Evolutionary conservation across 371 early-diverging fungal genomes (phyloP).

Genomic region (Coemansia linderi): DNA sequence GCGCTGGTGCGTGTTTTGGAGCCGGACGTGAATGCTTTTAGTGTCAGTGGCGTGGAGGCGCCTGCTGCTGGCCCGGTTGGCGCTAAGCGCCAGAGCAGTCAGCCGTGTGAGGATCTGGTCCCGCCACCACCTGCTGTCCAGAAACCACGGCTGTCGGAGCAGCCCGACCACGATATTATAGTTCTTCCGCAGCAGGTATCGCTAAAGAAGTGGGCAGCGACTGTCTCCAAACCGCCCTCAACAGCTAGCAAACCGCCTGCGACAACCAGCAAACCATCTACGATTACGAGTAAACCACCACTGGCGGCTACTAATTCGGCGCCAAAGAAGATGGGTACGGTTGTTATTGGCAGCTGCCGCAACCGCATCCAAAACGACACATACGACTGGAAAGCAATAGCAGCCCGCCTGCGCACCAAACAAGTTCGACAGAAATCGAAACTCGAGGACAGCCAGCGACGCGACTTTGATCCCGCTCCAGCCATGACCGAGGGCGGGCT

Average conservation of each 20-base stretch:
- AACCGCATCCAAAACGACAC: conserved; percentile 33
- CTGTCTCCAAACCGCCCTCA: neutral
- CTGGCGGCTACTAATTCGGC: neutral
- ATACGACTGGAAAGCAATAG: conserved; percentile 18
- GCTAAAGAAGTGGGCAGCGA: neutral
- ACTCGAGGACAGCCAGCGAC: conserved; percentile 32
- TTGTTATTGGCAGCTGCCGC: conserved; percentile 33
- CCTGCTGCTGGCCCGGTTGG: neutral
- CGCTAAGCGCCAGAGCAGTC: neutral
- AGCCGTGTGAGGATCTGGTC: neutral
- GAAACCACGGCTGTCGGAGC: neutral
- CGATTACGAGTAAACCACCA: neutral
- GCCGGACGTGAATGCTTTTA: conserved; percentile 25
- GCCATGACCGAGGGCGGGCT: conserved; percentile 22
- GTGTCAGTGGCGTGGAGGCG: conserved; percentile 8
- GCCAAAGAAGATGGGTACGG: conserved; percentile 10
- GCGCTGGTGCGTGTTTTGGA: conserved; percentile 24
- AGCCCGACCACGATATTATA: neutral
- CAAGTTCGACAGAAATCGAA: conserved; percentile 1
- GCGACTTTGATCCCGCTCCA: neutral
- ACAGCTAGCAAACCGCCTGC: neutral
- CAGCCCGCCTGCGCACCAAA: conserved; percentile 20
- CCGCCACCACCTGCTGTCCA: neutral
- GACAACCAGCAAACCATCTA: neutral
- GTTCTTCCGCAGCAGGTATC: neutral